Conservation (phyloP, 2,329 filamentous ascomycete species). For the Ascochyta clinopodiicola region DNA sequence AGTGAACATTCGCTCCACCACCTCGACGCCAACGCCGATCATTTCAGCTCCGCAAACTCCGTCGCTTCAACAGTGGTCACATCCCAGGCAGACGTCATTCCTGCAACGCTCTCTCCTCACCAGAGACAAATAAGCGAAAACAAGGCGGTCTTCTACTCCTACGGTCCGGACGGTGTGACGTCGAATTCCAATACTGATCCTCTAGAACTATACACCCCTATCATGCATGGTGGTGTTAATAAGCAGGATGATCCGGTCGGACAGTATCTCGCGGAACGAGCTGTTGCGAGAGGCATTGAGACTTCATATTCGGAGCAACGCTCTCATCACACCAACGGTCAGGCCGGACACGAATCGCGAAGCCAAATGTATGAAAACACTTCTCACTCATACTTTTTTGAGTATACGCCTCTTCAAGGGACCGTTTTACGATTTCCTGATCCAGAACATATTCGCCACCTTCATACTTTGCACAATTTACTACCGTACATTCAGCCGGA, state of each 20-base stretch:
- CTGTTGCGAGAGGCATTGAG: neutral
- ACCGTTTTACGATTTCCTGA: conserved; percentile 17
- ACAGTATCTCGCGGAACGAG: conserved; percentile 3
- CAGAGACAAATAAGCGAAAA: neutral
- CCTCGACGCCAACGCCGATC: neutral
- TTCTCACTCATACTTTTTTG: conserved; percentile 4
- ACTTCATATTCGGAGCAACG: neutral
- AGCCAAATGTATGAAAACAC: neutral
- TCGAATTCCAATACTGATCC: neutral
- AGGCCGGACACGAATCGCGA: neutral
- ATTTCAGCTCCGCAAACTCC: neutral
- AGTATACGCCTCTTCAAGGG: neutral
- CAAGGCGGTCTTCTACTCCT: neutral
- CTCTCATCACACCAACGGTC: neutral
- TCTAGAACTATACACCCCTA: neutral
- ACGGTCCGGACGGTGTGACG: neutral
- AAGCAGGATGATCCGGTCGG: conserved; percentile 1
- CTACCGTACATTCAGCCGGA: conserved; percentile 25
- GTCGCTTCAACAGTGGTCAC: neutral
- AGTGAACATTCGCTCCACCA: neutral
- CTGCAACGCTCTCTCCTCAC: neutral
- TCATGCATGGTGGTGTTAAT: neutral
- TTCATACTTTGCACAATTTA: conserved; percentile 21
- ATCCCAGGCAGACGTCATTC: conserved; percentile 1
- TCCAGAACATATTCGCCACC: conserved; percentile 28